Conservation (phyloP, 257 asterid species). For the Solanum sitiens region DNA sequence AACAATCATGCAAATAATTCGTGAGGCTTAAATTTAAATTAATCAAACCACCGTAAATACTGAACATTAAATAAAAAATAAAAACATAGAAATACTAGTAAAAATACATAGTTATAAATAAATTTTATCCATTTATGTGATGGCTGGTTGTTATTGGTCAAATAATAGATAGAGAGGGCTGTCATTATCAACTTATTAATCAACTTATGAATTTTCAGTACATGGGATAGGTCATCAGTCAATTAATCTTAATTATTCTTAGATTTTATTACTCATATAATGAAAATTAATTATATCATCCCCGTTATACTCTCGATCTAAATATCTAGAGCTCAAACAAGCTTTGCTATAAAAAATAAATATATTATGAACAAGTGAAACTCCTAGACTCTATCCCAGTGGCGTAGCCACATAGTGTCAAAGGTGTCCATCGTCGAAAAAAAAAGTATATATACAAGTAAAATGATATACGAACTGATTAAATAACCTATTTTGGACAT, state of each 20-base stretch:
- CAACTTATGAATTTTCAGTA: slow-evolving; percentile 5
- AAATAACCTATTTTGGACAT: too few relatives aligned
- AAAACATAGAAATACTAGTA: neutral
- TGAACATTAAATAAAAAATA: neutral
- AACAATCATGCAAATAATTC: neutral
- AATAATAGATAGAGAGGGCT: slow-evolving; percentile 9
- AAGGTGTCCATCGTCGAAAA: too few relatives aligned
- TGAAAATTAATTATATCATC: neutral
- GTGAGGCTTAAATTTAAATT: neutral
- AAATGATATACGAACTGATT: neutral
- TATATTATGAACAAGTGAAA: neutral
- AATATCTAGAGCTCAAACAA: neutral
- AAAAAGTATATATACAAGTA: too few relatives aligned
- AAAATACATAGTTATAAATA: neutral
- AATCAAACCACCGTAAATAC: neutral
- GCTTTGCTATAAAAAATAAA: neutral
- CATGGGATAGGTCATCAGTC: slow-evolving; percentile 3
- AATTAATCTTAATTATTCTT: slow-evolving; percentile 11
- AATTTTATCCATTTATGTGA: neutral
- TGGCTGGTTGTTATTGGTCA: neutral
- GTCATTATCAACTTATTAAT: slow-evolving; percentile 23
- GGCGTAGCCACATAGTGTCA: too few relatives aligned
- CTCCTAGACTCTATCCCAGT: too few relatives aligned
- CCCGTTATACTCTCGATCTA: too few relatives aligned
- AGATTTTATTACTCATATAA: neutral